phyloP scores from a whole-genome alignment of 1,284 basidiomycete genomes.

The Prillingera fragicola region DNA sequence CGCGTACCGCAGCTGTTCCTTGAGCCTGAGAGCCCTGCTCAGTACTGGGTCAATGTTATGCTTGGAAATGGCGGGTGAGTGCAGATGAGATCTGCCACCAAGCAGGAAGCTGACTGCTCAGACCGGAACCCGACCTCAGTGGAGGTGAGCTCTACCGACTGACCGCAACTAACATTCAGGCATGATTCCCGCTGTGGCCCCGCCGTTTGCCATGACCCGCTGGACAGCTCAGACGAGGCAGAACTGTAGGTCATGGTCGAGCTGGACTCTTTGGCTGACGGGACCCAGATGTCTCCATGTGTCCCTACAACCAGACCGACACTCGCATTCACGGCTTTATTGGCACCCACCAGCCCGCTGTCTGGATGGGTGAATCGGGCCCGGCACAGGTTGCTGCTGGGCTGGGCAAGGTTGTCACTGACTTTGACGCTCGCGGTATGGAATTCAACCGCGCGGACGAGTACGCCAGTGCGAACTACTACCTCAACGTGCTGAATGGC shows the following conservation, averaged over 20 bases:
- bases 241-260: constrained; percentile 27
- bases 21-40: constrained; percentile 21
- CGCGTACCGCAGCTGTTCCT: constrained; percentile 15
- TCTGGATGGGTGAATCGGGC: constrained; percentile 81
- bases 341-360: constrained; percentile 72
- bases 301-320: constrained; percentile 69
- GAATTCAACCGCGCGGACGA: constrained; percentile 58
- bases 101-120: constrained; percentile 3
- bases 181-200: constrained; percentile 52
- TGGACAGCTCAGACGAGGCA: constrained; percentile 52
- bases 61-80: constrained; percentile 41
- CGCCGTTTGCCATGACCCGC: constrained; percentile 75
- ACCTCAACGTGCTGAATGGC: constrained; percentile 59
- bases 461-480: constrained; percentile 62
- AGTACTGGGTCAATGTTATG: constrained; percentile 35
- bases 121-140: constrained; percentile 33
- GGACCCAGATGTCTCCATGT: constrained; percentile 58
- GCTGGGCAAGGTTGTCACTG: constrained; percentile 52
- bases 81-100: background rate
- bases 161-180: constrained; percentile 50
- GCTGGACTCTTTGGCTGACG: background rate
- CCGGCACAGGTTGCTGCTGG: constrained; percentile 63
- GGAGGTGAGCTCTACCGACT: constrained; percentile 17
- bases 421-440: constrained; percentile 61
- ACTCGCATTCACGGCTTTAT: constrained; percentile 61